Evolutionary conservation across 208 protist species (phyloP), one percentile per base, ranked within the genome.

Genomic region (Naegleria gruberi): DNA sequence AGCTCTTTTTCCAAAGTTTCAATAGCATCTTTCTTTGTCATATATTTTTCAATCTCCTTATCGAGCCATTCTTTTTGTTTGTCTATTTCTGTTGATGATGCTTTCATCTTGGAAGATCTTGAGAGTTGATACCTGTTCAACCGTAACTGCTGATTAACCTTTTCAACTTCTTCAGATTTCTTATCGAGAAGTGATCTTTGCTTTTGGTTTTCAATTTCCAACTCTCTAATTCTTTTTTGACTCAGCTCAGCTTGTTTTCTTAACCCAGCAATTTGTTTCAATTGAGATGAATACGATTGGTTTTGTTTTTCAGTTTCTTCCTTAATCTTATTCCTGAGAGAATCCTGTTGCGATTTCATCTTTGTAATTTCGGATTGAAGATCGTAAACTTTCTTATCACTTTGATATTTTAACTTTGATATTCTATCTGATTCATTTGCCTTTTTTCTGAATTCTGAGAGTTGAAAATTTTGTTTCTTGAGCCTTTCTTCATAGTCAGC

Each of bases 331-430:
- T 46, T 74, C 17, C 34, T 40, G 26, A 86, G 41, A 34, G 42
- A 77, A 17, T 65, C 51, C 42, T 47, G 34, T 43, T 87, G 57
- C 26, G 89, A 45, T n/a, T 37, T 47, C 89, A 90, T 90, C 19
- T 45, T 34, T n/a, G 19, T 41, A 57, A 86, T 77, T 43, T 90
- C 89, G 12, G 40, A 40, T 15, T 87, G 44, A 4, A 90, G 41
- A 26, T 91, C 90, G 41, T 47, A n/a, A 30, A 91, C 44, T 82
- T 89, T 87, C 26, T 41, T 41, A 77, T 87, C 90, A n/a, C 84
- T 81, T 81, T 91, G 43, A 73, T 87, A 74, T 34, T 77, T 73
- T n/a, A 44, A 4, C 23, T 46, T 91, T 4, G 23, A 23, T 40
- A 88, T 44, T 23, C 82, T 43, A 46, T 89, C 47, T 4, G 45